Conservation (phyloP, 306 rosid genomes). For the Arachis hypogaea region DNA sequence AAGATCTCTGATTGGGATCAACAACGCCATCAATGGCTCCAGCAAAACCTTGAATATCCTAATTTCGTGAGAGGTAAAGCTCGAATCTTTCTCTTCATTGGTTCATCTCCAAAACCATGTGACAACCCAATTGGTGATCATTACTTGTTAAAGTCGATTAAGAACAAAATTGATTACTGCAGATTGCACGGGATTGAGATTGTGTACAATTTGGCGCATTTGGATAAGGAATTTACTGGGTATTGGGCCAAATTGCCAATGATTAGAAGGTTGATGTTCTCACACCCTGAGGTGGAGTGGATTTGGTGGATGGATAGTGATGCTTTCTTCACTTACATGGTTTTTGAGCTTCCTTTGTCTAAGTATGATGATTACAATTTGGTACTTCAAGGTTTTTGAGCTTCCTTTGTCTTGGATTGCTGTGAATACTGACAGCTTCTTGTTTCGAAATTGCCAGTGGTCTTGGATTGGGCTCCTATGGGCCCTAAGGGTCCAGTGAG, state of each 20-base stretch:
- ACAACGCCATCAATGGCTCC: conserved; percentile 66
- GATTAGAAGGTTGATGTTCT: conserved; percentile 76
- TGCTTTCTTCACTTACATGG: too few relatives aligned
- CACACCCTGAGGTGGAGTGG: too few relatives aligned
- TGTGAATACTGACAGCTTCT: conserved; percentile 83
- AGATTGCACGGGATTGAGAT: conserved; percentile 33
- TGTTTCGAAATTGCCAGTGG: conserved; percentile 95
- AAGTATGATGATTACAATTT: too few relatives aligned
- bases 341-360: too few relatives aligned
- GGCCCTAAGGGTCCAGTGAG: conserved; percentile 87
- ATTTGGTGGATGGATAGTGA: too few relatives aligned
- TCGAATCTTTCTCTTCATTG: conserved; percentile 83
- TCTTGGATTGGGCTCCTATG: conserved; percentile 97
- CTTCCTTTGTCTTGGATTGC: conserved; percentile 94
- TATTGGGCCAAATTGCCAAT: conserved; percentile 97
- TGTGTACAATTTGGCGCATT: conserved; percentile 91
- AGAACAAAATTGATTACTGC: conserved; percentile 95
- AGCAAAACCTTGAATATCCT: conserved; percentile 74
- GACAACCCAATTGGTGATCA: conserved; percentile 97
- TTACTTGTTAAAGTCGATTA: conserved; percentile 75
- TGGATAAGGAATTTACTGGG: conserved; percentile 92
- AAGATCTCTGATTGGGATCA: conserved; percentile 56
- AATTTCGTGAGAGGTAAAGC: conserved; percentile 67
- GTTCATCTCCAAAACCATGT: conserved; percentile 95
- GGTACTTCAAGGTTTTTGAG: conserved; percentile 55